phyloP scores from a whole-genome alignment of 1,284 basidiomycete genomes.

The Cutaneotrichosporon sp. region DNA sequence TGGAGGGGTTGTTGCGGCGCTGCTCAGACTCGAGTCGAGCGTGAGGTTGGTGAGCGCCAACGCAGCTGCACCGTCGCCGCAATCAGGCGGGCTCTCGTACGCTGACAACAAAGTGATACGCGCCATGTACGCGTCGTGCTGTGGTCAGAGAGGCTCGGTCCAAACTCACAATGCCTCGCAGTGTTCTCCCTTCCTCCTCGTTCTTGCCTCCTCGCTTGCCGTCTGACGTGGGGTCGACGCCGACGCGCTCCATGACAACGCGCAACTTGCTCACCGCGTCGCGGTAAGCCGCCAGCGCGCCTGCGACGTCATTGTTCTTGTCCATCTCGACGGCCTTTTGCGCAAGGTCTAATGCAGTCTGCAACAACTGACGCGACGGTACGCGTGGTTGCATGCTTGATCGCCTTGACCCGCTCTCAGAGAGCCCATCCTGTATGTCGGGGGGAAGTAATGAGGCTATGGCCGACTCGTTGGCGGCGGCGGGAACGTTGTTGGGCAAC shows the following conservation, averaged over 20 bases:
- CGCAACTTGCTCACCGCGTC: slow-evolving; percentile 50
- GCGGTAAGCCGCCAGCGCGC: slow-evolving; percentile 49
- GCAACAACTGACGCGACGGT: slow-evolving; percentile 49
- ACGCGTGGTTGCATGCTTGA: slow-evolving; percentile 34
- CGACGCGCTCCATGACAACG: slow-evolving; percentile 53
- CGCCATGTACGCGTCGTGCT: slow-evolving; percentile 53
- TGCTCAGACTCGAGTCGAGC: slow-evolving; percentile 4
- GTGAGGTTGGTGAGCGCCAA: slow-evolving; percentile 4
- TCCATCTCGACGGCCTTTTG: slow-evolving; percentile 54
- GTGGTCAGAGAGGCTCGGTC: not conserved
- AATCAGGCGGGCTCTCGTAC: slow-evolving; percentile 30
- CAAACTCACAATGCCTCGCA: slow-evolving; percentile 51
- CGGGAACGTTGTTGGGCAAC: slow-evolving; percentile 1
- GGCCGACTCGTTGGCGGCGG: slow-evolving; percentile 14
- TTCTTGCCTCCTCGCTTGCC: slow-evolving; percentile 33
- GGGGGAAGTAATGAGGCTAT: slow-evolving; percentile 23
- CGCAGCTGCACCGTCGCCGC: slow-evolving; percentile 6
- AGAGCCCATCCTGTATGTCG: slow-evolving; percentile 16
- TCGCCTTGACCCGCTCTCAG: slow-evolving; percentile 17
- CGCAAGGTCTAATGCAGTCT: slow-evolving; percentile 52
- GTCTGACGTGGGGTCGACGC: slow-evolving; percentile 31
- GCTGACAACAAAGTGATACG: slow-evolving; percentile 45
- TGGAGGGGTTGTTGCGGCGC: not conserved
- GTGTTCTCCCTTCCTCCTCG: slow-evolving; percentile 51
- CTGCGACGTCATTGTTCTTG: slow-evolving; percentile 50